phyloP scores from a whole-genome alignment of 768 basidiomycete species.

The Termitomyces heimii region DNA sequence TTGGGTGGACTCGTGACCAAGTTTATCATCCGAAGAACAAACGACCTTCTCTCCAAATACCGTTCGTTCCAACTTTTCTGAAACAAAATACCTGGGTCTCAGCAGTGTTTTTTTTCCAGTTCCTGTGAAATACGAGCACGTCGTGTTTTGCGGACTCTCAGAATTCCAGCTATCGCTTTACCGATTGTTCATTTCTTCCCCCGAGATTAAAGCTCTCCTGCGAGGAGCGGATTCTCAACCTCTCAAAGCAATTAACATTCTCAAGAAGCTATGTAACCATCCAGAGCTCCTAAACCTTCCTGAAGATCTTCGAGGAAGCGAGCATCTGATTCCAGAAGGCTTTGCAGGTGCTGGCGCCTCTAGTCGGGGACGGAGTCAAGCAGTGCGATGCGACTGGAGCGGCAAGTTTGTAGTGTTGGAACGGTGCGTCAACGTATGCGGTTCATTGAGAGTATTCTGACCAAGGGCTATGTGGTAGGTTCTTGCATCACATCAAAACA shows the following conservation, averaged over 20 bases:
- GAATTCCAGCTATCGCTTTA: constrained; percentile 83
- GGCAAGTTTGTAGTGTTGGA: constrained; percentile 95
- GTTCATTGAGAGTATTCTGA: neutral
- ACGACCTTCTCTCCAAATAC: constrained; percentile 93
- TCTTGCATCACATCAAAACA: constrained; percentile 75
- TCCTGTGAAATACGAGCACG: constrained; percentile 98
- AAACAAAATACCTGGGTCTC: neutral
- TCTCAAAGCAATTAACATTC: constrained; percentile 90
- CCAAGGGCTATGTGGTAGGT: constrained; percentile 45
- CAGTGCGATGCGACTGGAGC: constrained; percentile 75
- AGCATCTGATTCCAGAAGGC: constrained; percentile 74
- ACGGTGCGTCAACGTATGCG: constrained; percentile 39
- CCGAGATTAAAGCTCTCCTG: constrained; percentile 85
- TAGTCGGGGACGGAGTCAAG: constrained; percentile 37
- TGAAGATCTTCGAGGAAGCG: constrained; percentile 76
- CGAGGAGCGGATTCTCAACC: constrained; percentile 88
- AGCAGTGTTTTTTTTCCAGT: constrained; percentile 41
- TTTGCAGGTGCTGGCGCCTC: constrained; percentile 55
- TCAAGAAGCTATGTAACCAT: constrained; percentile 95
- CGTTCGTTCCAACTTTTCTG: constrained; percentile 43
- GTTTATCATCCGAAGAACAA: constrained; percentile 93
- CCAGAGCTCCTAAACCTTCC: constrained; percentile 87
- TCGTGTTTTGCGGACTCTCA: constrained; percentile 88
- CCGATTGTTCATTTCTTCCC: constrained; percentile 85
- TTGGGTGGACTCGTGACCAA: constrained; percentile 82